phyloP scores from a whole-genome alignment of 1,284 basidiomycete species.

The Rhodotorula sp. region DNA sequence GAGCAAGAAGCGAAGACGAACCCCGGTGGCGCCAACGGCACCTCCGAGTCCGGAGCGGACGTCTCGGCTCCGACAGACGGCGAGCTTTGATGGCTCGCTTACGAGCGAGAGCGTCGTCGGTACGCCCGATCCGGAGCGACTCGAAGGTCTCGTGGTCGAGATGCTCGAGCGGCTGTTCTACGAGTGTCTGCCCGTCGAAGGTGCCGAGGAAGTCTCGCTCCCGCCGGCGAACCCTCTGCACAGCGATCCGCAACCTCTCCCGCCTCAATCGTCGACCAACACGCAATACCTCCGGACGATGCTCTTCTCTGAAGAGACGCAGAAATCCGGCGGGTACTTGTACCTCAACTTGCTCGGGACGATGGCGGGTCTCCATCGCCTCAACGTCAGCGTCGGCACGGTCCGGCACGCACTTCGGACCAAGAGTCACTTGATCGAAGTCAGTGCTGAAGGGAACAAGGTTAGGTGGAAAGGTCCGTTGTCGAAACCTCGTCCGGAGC shows the following conservation, averaged over 20 bases:
- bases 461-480: constrained; percentile 25
- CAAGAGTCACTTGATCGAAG: constrained; percentile 21
- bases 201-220: neutral
- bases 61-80: neutral
- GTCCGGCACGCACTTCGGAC: constrained; percentile 25
- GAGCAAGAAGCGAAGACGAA: constrained; percentile 11
- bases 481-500: constrained; percentile 6
- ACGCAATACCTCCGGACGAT: constrained; percentile 34
- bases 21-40: neutral
- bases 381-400: constrained; percentile 23
- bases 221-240: constrained; percentile 17
- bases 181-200: constrained; percentile 24
- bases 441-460: constrained; percentile 27
- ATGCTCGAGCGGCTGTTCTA: constrained; percentile 33
- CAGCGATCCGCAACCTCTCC: constrained; percentile 26
- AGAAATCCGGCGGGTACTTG: constrained; percentile 21
- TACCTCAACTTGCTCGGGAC: constrained; percentile 37
- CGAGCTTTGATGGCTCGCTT: constrained; percentile 6
- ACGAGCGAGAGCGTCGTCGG: constrained; percentile 1
- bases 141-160: constrained; percentile 27
- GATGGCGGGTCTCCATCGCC: constrained; percentile 29
- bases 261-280: constrained; percentile 28
- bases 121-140: constrained; percentile 14
- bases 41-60: constrained; percentile 5
- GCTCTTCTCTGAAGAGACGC: constrained; percentile 20